Percentiles rank a stretch among this genome's conserved stretches.
Evolutionary conservation across 257 asterid species (phyloP).

Genomic region (Parsonsia alboflavescens): DNA sequence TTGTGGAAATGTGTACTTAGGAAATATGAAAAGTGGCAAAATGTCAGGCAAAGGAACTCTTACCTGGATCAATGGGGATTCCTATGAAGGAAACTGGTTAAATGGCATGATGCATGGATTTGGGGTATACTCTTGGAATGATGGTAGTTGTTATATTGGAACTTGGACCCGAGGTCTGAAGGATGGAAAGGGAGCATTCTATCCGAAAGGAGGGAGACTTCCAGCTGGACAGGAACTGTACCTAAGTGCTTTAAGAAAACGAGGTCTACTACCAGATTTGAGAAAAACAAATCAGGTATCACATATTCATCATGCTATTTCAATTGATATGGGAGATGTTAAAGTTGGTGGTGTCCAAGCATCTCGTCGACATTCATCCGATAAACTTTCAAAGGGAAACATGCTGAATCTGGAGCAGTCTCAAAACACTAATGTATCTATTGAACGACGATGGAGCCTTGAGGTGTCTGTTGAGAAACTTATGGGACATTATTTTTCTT

Average conservation of each 20-base stretch:
- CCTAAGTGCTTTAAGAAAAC: conserved; percentile 75
- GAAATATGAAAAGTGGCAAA: conserved; percentile 78
- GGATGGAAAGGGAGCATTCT: conserved; percentile 92
- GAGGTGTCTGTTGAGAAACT: conserved; percentile 89
- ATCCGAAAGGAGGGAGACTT: conserved; percentile 70
- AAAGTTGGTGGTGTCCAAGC: conserved; percentile 33
- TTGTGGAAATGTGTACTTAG: conserved; percentile 77
- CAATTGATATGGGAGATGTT: conserved; percentile 25
- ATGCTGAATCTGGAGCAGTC: conserved; percentile 55
- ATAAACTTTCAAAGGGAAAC: conserved; percentile 45
- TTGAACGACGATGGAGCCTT: conserved; percentile 91
- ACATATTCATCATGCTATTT: conserved; percentile 50
- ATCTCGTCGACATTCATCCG: conserved; percentile 39
- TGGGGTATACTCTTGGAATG: conserved; percentile 81
- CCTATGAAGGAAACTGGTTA: conserved; percentile 80
- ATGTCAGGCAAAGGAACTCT: conserved; percentile 95
- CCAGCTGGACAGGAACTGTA: conserved; percentile 64
- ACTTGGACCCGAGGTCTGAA: conserved; percentile 89
- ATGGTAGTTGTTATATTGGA: conserved; percentile 80
- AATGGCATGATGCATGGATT: conserved; percentile 83
- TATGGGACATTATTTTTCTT: conserved; percentile 53
- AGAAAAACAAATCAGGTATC: conserved; percentile 74
- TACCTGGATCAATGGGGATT: conserved; percentile 81
- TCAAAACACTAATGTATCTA: conserved; percentile 43
- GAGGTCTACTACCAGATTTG: conserved; percentile 79